Base-by-base conservation (phyloP, 352 stramenopile genomes). In the Phytophthora foliorum region DNA sequence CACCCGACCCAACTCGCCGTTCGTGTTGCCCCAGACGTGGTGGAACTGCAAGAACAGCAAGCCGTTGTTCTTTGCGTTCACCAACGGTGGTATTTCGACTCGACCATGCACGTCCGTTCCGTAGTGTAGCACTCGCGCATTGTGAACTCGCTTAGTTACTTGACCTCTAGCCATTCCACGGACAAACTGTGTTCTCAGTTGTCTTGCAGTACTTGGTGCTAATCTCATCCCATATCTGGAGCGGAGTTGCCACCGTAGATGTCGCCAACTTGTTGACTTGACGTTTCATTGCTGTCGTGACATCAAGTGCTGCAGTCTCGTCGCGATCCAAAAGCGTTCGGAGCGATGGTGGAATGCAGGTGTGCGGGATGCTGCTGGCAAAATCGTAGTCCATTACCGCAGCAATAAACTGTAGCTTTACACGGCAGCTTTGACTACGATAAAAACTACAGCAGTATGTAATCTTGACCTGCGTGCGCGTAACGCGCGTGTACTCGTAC, bases 331-430 rank as follows among this genome's bases (percentile, higher is more conserved):
- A 41, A 21, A 55, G 45, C 4, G n/a, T 7, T 24, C 45, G 21
- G 13, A 49, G 46, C 10, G 56, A 49, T 29, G 56, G 46, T 22
- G 32, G 34, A 9, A 38, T 51, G 11, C 34, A 56, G 5, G 27
- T 63, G 17, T 55, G 56, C 2, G 57, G 17, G 10, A 57, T 24
- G 24, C 45, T 65, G 34, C 51, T 57, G 3, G 19, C 22, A 41
- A 57, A 50, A 32, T 57, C 57, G 29, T 65, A 65, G 22, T 24
- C 25, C 46, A 65, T 56, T 55, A 53, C n/a, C 1, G 55, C 25
- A 27, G 52, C 52, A 9, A 59, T n/a, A n/a, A n/a, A n/a, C n/a
- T n/a, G n/a, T n/a, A n/a, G n/a, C n/a, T n/a, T n/a, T n/a, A n/a
- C n/a, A n/a, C n/a, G n/a, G n/a, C n/a, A n/a, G n/a, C n/a, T n/a